Conservation (phyloP, 2,329 filamentous ascomycete species). For the Lachnellula hyalina region DNA sequence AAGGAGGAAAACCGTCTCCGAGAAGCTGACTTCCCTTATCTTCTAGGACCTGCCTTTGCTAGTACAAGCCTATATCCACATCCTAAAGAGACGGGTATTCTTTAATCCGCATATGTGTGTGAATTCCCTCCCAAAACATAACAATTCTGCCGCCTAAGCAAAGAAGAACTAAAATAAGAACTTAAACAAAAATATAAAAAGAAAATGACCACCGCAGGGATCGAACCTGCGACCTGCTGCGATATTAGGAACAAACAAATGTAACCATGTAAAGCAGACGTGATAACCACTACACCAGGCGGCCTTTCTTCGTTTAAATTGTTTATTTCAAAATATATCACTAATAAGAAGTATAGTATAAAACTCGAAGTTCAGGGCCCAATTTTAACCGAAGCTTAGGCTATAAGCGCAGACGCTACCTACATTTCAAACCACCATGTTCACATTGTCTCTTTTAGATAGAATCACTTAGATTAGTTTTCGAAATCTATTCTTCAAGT, state of each 20-base stretch:
- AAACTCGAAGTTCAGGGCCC: background rate
- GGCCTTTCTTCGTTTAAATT: background rate
- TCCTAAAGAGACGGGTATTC: no score
- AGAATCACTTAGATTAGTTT: background rate
- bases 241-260: constrained; percentile 22
- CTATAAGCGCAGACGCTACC: background rate
- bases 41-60: no score
- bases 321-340: background rate
- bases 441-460: background rate
- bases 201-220: constrained; percentile 7
- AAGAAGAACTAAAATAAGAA: no score
- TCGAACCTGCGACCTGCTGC: constrained; percentile 23
- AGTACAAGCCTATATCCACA: no score
- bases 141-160: no score
- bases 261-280: constrained; percentile 12
- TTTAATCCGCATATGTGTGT: no score
- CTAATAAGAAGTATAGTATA: background rate
- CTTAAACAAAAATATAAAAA: no score
- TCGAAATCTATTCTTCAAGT: background rate
- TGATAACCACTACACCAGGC: constrained; percentile 19
- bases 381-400: background rate
- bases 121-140: no score
- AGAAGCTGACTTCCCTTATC: no score
- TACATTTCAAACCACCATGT: background rate
- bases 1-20: no score